These are phyloP conservation scores for Barnettozyma pratensis DNA, from an alignment of 805 yeast species.

Conservation along the genomic window DNA sequence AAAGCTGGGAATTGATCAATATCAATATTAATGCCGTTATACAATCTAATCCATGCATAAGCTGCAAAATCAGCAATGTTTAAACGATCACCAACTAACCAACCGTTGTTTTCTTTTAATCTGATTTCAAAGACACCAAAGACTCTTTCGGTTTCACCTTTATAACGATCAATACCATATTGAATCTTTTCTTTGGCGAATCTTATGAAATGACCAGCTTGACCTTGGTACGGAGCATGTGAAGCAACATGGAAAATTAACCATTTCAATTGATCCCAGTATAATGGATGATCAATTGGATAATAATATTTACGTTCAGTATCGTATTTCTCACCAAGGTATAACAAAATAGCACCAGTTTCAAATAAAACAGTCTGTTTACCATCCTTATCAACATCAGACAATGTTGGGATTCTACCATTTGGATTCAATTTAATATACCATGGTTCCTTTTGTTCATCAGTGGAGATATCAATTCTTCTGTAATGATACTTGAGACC, in stretches of 20 bases:
- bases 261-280: constrained; percentile 52
- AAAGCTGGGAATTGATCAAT: constrained; percentile 35
- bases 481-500: constrained; percentile 30
- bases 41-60: constrained; percentile 39
- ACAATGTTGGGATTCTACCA: constrained; percentile 57
- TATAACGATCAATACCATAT: constrained; percentile 49
- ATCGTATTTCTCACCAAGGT: constrained; percentile 58
- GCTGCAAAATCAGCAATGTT: constrained; percentile 54
- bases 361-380: constrained; percentile 44
- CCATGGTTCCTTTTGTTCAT: constrained; percentile 53
- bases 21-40: constrained; percentile 24
- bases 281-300: constrained; percentile 32
- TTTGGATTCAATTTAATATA: constrained; percentile 53
- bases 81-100: constrained; percentile 53
- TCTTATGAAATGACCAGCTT: constrained; percentile 42
- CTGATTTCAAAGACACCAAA: constrained; percentile 49
- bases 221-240: constrained; percentile 61
- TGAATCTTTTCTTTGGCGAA: constrained; percentile 47
- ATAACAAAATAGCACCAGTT: constrained; percentile 57
- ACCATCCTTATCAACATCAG: constrained; percentile 34
- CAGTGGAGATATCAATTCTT: constrained; percentile 35
- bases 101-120: constrained; percentile 46
- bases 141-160: constrained; percentile 46
- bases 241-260: constrained; percentile 54
- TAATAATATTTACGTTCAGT: constrained; percentile 39